A percentile compares a stretch with the other conserved stretches of the same genome.
phyloP scores from a whole-genome alignment of 2,329 filamentous ascomycete genomes.

The Trichoderma brevicompactum region DNA sequence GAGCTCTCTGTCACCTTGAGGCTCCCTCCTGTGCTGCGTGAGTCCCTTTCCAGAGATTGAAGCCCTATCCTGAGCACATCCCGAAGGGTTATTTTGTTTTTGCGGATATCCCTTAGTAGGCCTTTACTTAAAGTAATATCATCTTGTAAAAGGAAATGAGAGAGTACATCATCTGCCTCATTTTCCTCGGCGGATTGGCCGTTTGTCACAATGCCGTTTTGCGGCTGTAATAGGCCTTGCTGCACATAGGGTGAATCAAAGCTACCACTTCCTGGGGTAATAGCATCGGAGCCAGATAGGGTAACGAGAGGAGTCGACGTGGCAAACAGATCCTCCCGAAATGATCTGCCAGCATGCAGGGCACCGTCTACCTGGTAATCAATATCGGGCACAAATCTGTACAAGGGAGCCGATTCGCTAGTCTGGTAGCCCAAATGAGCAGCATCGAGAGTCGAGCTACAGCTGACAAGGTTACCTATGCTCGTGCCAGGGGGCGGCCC shows the following conservation, averaged over 20 bases:
- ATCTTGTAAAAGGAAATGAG: slow-evolving; percentile 8
- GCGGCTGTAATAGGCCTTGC: background rate
- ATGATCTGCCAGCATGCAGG: background rate
- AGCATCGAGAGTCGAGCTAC: background rate
- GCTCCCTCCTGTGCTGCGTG: background rate
- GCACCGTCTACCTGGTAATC: background rate
- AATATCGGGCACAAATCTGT: background rate
- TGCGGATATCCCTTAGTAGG: background rate
- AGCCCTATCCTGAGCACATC: slow-evolving; percentile 3
- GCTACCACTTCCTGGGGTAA: background rate
- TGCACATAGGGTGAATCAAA: background rate
- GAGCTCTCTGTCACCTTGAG: background rate
- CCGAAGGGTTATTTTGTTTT: background rate
- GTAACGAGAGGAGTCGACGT: background rate
- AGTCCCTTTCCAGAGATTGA: background rate
- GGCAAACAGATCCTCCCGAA: slow-evolving; percentile 5
- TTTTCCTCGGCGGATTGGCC: background rate
- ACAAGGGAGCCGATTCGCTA: background rate
- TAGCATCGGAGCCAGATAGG: background rate
- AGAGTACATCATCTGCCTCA: background rate
- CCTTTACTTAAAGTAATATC: background rate
- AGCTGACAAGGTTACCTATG: background rate
- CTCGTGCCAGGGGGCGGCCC: background rate
- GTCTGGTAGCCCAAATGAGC: background rate
- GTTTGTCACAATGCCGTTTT: background rate